A percentile compares a stretch with the other conserved stretches of the same genome.
Evolutionary conservation across 768 basidiomycete species (phyloP).

Genomic region (Tulasnella sp.): DNA sequence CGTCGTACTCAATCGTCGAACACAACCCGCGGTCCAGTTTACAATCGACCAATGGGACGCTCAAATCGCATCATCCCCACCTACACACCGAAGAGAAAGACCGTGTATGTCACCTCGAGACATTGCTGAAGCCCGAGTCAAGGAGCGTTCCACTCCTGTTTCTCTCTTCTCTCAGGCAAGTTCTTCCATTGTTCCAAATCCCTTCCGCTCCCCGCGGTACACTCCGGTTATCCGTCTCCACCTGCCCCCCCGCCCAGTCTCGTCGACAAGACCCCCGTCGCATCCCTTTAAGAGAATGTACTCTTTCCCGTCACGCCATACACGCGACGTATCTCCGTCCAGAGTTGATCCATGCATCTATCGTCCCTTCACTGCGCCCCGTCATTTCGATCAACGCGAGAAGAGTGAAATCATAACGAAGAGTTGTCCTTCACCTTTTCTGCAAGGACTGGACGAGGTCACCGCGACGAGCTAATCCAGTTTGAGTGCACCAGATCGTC

Average conservation of each 20-base stretch:
- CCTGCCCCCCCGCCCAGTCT: neutral
- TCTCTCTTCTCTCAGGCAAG: neutral
- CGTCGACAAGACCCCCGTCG: neutral
- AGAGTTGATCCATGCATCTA: neutral
- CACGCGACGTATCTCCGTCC: slow-evolving; percentile 1
- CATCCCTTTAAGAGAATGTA: neutral
- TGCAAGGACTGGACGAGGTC: neutral
- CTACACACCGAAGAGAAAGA: neutral
- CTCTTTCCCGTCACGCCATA: neutral
- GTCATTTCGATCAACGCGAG: neutral
- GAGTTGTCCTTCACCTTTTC: neutral
- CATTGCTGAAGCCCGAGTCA: neutral
- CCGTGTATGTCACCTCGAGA: neutral
- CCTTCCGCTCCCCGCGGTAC: neutral
- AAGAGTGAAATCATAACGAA: neutral
- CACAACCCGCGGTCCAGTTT: neutral
- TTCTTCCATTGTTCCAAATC: slow-evolving; percentile 7
- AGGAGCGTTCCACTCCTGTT: neutral
- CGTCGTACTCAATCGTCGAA: neutral
- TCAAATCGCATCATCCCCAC: neutral
- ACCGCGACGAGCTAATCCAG: slow-evolving; percentile 9
- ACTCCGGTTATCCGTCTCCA: neutral
- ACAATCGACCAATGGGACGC: neutral
- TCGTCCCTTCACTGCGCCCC: neutral
- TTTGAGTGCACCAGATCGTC: neutral